Conservation (phyloP, 1,284 basidiomycete genomes). For the Irpex sp. region DNA sequence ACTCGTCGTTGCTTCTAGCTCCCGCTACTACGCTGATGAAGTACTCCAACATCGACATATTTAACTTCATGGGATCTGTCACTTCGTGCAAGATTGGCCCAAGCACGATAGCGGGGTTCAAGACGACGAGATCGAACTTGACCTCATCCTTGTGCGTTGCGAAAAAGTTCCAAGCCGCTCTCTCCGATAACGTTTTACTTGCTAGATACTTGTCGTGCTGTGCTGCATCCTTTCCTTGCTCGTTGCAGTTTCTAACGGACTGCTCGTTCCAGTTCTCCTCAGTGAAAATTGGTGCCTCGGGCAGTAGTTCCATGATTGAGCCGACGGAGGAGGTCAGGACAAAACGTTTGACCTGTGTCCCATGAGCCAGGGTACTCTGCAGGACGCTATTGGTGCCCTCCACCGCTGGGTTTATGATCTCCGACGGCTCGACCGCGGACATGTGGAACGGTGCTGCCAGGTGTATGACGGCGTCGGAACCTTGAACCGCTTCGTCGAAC, state of each 20-base stretch:
- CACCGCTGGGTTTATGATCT: conserved; percentile 26
- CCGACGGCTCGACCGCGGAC: conserved; percentile 3
- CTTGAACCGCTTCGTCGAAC: conserved; percentile 47
- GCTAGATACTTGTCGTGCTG: conserved; percentile 8
- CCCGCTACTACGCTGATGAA: not conserved
- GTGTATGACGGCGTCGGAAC: conserved; percentile 28
- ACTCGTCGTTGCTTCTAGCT: not conserved
- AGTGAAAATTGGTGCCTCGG: conserved; percentile 9
- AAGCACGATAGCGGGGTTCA: conserved; percentile 15
- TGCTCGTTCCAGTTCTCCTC: conserved; percentile 12
- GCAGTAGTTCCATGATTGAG: conserved; percentile 38
- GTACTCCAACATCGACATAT: not conserved
- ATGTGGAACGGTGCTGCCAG: conserved; percentile 13
- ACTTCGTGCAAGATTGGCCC: conserved; percentile 14
- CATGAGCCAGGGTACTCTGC: conserved; percentile 18
- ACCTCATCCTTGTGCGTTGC: conserved; percentile 4
- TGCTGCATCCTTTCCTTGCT: not conserved
- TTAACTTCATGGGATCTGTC: conserved; percentile 2
- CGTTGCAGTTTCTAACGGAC: not conserved
- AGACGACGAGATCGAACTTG: conserved; percentile 13
- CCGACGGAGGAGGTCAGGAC: conserved; percentile 64
- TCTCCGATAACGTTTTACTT: conserved; percentile 15
- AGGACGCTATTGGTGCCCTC: conserved; percentile 26
- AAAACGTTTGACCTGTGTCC: conserved; percentile 48
- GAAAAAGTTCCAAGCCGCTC: conserved; percentile 15